Conservation (phyloP, 192 early-diverging fungal genomes). For the Rhizophagus prolifer region DNA sequence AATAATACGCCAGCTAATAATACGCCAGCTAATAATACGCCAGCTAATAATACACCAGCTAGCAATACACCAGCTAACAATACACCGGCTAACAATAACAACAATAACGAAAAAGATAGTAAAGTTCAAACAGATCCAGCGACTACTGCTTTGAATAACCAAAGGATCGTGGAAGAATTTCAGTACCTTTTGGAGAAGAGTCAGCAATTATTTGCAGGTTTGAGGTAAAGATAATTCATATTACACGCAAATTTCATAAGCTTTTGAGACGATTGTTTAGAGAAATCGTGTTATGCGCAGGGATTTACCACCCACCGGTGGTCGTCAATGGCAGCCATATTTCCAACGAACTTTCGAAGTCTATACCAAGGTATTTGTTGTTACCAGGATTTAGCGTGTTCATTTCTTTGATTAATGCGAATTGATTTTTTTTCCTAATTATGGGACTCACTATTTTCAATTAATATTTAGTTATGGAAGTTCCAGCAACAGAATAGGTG, state of each 20-base stretch:
- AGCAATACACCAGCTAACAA: no score
- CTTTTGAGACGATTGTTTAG: not conserved
- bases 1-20: no score
- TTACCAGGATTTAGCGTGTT: not conserved
- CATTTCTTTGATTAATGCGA: not conserved
- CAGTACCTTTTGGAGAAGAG: slow-evolving; percentile 95
- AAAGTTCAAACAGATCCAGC: not conserved
- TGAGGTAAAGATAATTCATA: slow-evolving; percentile 58
- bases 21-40: no score
- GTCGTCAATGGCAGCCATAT: slow-evolving; percentile 70
- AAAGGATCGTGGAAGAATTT: slow-evolving; percentile 72
- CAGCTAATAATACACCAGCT: no score
- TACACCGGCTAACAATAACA: no score
- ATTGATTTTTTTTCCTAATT: not conserved
- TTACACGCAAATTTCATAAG: not conserved
- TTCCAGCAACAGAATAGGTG: slow-evolving; percentile 91
- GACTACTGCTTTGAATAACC: not conserved
- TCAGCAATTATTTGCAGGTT: slow-evolving; percentile 92
- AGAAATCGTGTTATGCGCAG: slow-evolving; percentile 40
- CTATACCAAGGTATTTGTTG: slow-evolving; percentile 70
- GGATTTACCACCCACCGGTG: slow-evolving; percentile 84
- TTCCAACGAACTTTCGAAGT: slow-evolving; percentile 98
- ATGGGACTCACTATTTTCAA: not conserved
- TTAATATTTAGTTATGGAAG: slow-evolving; percentile 74
- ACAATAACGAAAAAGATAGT: slow-evolving; percentile 8